Evolutionary conservation across 371 early-diverging fungal genomes (phyloP).

Genomic region (Capillidium heterosporum): DNA sequence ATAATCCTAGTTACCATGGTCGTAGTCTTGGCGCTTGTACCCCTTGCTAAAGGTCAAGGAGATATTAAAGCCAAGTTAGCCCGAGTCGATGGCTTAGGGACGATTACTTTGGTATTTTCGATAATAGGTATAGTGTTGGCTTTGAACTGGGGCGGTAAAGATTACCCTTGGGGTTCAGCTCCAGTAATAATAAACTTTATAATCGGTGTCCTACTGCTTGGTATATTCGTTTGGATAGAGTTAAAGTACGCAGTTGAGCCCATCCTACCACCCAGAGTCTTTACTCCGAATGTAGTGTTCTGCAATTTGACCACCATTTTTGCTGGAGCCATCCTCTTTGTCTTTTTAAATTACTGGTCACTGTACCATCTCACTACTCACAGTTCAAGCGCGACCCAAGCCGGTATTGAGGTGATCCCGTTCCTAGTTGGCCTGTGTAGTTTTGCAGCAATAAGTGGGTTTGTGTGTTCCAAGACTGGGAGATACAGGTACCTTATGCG

Average conservation of each 20-base stretch:
- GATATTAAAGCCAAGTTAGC: slow-evolving; percentile 21
- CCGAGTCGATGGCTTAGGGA: slow-evolving; percentile 30
- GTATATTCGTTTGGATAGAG: not conserved
- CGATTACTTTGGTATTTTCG: slow-evolving; percentile 22
- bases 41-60: slow-evolving; percentile 19
- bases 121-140: slow-evolving; percentile 8
- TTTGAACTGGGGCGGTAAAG: slow-evolving; percentile 4
- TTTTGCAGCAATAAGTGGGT: slow-evolving; percentile 10
- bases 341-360: slow-evolving; percentile 49
- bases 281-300: not conserved
- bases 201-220: not conserved
- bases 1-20: slow-evolving; percentile 21
- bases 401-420: slow-evolving; percentile 39
- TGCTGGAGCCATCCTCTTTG: slow-evolving; percentile 46
- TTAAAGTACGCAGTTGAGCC: not conserved
- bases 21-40: slow-evolving; percentile 24
- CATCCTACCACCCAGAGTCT: not conserved
- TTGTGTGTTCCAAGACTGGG: slow-evolving; percentile 15
- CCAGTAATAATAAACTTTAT: not conserved
- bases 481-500: not conserved
- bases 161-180: not conserved
- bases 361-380: slow-evolving; percentile 27
- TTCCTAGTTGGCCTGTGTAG: slow-evolving; percentile 19
- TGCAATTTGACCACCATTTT: slow-evolving; percentile 21
- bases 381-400: slow-evolving; percentile 12